Evolutionary conservation across 2,329 filamentous ascomycete species (phyloP).

Genomic region (Pleoardoris graminearum): DNA sequence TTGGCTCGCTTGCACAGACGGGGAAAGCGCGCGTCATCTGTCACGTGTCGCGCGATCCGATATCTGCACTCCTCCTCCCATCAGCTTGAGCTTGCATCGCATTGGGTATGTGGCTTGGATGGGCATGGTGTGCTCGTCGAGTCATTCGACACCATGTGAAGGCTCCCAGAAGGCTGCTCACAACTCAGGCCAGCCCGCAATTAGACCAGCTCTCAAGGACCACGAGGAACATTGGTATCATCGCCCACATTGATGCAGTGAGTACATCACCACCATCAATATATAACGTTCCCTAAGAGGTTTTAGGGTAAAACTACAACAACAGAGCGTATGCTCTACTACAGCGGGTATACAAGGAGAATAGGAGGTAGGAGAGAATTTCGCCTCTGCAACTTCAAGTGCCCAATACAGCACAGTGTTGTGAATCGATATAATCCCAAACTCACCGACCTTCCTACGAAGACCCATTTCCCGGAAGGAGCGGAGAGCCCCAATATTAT

Average conservation of each 20-base stretch:
- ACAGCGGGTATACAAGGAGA: conserved; percentile 84
- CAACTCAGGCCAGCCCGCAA: conserved; percentile 25
- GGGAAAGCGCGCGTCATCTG: conserved; percentile 31
- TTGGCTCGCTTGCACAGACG: conserved; percentile 31
- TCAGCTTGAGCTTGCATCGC: conserved; percentile 14
- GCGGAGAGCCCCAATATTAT: no score
- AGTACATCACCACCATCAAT: conserved; percentile 28
- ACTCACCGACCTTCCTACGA: no score
- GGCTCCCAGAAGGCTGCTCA: conserved; percentile 34
- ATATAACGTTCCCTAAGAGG: no score
- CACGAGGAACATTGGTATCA: conserved; percentile 95
- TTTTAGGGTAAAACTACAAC: conserved; percentile 91
- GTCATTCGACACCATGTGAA: conserved; percentile 38
- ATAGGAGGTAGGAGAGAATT: conserved; percentile 64
- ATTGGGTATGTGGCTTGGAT: conserved; percentile 41
- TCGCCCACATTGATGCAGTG: conserved; percentile 94
- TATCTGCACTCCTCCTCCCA: neutral
- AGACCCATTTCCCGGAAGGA: no score
- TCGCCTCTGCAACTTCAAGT: neutral
- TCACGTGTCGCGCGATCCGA: conserved; percentile 11
- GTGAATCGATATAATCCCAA: no score
- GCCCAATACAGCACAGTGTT: no score
- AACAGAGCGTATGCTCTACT: conserved; percentile 98
- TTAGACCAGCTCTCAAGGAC: conserved; percentile 61
- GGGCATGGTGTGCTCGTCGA: conserved; percentile 41